Conservation (phyloP, 108 stramenopile species). For the Pseudonitzschia delicatissima region DNA sequence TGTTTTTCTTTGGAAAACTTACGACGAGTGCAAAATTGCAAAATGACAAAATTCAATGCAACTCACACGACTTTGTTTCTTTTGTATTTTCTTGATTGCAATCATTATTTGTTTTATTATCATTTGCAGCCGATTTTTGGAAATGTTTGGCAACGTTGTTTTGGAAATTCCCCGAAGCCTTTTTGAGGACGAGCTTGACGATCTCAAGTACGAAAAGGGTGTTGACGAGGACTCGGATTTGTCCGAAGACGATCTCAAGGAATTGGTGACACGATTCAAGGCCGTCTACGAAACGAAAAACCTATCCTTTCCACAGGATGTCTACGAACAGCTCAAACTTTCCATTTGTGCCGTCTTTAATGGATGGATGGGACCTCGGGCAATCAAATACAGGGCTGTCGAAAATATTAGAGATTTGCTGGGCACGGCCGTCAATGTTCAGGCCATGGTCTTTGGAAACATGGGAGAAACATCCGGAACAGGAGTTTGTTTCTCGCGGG, state of each 20-base stretch:
- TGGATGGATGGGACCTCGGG: slow-evolving; percentile 80
- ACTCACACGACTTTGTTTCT: background rate
- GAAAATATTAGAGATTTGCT: slow-evolving; percentile 73
- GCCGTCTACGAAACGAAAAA: slow-evolving; percentile 53
- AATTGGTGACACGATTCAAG: slow-evolving; percentile 57
- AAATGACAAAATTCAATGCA: background rate
- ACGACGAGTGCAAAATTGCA: too few relatives aligned
- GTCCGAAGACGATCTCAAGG: slow-evolving; percentile 51
- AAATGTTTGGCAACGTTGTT: slow-evolving; percentile 87
- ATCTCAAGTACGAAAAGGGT: slow-evolving; percentile 48
- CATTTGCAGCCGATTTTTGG: slow-evolving; percentile 62
- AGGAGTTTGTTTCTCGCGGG: slow-evolving; percentile 83
- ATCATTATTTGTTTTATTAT: background rate
- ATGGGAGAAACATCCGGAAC: slow-evolving; percentile 80
- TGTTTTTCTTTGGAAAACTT: too few relatives aligned
- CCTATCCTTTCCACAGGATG: slow-evolving; percentile 56
- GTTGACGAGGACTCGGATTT: slow-evolving; percentile 64
- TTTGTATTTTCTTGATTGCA: background rate
- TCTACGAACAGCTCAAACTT: slow-evolving; percentile 60
- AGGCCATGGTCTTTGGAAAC: slow-evolving; percentile 89
- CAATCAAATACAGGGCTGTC: slow-evolving; percentile 83
- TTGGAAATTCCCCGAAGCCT: slow-evolving; percentile 64
- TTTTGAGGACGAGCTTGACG: slow-evolving; percentile 73
- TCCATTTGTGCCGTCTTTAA: slow-evolving; percentile 75
- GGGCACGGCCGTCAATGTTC: slow-evolving; percentile 68